phyloP scores from a whole-genome alignment of 116 monocot genomes.

The Cymodocea nodosa region DNA sequence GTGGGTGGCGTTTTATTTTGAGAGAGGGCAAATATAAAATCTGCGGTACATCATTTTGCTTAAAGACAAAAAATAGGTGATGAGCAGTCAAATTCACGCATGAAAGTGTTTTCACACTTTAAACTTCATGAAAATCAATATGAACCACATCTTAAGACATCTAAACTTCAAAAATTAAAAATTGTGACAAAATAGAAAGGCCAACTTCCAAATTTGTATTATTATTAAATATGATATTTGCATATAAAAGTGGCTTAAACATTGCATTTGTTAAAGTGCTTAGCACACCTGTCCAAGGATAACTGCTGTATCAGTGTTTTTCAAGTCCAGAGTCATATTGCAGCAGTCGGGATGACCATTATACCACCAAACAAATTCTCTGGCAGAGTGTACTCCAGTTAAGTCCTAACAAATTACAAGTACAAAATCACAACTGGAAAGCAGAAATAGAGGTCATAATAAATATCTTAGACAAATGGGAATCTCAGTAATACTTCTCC shows the following conservation, averaged over 20 bases:
- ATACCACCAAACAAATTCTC: conserved; percentile 99
- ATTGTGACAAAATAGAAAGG: too few species aligned
- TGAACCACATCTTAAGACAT: too few species aligned
- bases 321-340: conserved; percentile 44
- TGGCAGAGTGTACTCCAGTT: conserved; percentile 67
- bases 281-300: conserved; percentile 84
- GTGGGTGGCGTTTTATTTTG: too few species aligned
- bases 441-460: neutral
- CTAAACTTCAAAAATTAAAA: too few species aligned
- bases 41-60: too few species aligned
- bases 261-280: neutral
- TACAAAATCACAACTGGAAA: neutral
- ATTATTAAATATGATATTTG: too few species aligned
- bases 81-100: too few species aligned
- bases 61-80: too few species aligned
- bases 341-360: conserved; percentile 93
- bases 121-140: too few species aligned
- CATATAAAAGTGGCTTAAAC: neutral
- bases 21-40: too few species aligned
- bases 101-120: too few species aligned
- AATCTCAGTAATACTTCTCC: conserved; percentile 42
- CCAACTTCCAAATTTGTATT: too few species aligned
- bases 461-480: neutral
- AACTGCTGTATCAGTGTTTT: conserved; percentile 67
- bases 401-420: conserved; percentile 29